phyloP scores from a whole-genome alignment of 257 asterid species.

The Plectranthus barbatus region DNA sequence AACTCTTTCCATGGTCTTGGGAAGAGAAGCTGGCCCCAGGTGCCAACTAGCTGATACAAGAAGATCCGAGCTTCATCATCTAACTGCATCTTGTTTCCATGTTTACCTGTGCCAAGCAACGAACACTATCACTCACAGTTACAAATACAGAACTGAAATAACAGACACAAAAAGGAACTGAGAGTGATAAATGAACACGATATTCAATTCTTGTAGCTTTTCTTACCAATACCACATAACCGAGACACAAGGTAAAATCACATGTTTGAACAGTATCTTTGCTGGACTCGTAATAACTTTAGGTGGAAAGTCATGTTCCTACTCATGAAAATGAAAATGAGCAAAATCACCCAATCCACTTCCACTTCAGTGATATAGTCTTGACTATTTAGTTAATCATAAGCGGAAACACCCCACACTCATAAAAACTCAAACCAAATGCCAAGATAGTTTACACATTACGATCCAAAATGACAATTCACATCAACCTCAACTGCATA shows the following conservation, averaged over 20 bases:
- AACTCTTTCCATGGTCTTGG: constrained; percentile 97
- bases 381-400: not conserved
- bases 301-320: not conserved
- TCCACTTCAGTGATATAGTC: not conserved
- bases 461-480: not conserved
- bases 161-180: not conserved
- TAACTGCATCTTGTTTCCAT: constrained; percentile 74
- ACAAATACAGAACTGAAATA: not conserved
- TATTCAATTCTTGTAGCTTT: not conserved
- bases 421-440: not conserved
- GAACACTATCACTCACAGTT: not conserved
- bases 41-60: constrained; percentile 91
- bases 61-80: constrained; percentile 54
- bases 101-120: constrained; percentile 56
- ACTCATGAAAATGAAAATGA: not conserved
- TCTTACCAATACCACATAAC: not conserved
- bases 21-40: constrained; percentile 98
- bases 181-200: not conserved
- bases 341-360: not conserved
- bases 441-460: not conserved
- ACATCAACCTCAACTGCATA: not conserved
- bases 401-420: not conserved
- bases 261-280: not conserved
- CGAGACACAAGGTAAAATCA: not conserved
- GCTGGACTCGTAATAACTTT: not conserved